Evolutionary conservation across 2,329 filamentous ascomycete species (phyloP).

Genomic region (Neonectria ditissima): DNA sequence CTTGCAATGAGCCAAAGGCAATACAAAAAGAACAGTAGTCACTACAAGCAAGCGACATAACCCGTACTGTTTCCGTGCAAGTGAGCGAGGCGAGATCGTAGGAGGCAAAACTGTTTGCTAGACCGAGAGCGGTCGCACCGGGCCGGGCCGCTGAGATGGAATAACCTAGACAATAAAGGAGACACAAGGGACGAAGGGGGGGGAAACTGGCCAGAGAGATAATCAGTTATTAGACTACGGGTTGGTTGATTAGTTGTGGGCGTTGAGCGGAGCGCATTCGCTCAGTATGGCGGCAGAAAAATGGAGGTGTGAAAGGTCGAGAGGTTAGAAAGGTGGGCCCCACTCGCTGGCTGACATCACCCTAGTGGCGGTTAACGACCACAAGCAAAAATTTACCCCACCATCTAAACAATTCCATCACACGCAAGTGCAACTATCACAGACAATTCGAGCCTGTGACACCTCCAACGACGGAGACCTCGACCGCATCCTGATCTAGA

Average conservation of each 20-base stretch:
- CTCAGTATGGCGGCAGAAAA: background rate
- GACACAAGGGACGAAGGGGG: background rate
- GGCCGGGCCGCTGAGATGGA: background rate
- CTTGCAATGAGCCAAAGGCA: slow-evolving; percentile 18
- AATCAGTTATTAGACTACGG: background rate
- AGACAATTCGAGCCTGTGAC: slow-evolving; percentile 26
- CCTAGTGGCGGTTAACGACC: slow-evolving; percentile 31
- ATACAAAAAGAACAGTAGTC: slow-evolving; percentile 15
- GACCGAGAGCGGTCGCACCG: background rate
- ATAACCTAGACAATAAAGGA: background rate
- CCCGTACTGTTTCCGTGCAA: background rate
- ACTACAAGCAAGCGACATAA: slow-evolving; percentile 6
- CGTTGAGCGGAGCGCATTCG: background rate
- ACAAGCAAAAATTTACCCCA: slow-evolving; percentile 55
- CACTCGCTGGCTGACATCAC: slow-evolving; percentile 49
- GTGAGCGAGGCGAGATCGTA: background rate
- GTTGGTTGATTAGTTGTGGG: background rate
- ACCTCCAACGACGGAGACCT: slow-evolving; percentile 14
- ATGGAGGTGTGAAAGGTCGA: slow-evolving; percentile 7
- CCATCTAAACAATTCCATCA: slow-evolving; percentile 45
- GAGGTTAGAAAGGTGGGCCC: slow-evolving; percentile 18
- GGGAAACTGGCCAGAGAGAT: background rate
- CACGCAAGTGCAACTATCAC: slow-evolving; percentile 42
- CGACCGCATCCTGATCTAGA: slow-evolving; percentile 26
- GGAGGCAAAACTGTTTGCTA: too few relatives aligned